Percentiles rank a stretch among this genome's conserved stretches.
phyloP scores from a whole-genome alignment of 768 basidiomycete species.

The Naganishia vaughanmartiniae region DNA sequence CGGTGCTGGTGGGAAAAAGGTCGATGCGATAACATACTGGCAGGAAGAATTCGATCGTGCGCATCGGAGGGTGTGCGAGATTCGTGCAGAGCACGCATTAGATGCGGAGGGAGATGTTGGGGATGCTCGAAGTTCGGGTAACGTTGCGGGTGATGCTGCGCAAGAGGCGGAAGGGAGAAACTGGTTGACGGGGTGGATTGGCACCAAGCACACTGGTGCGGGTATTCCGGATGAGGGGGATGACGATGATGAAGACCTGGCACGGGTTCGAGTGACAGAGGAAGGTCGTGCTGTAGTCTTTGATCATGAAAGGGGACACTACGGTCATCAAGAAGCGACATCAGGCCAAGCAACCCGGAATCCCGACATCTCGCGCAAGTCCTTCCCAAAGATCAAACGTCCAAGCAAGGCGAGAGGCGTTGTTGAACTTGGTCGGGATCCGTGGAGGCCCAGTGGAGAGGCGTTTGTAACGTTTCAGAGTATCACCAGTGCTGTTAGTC shows the following conservation, averaged over 20 bases:
- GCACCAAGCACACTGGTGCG: constrained; percentile 2
- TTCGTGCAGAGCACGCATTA: constrained; percentile 56
- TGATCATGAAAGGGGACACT: constrained; percentile 54
- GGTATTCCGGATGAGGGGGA: not conserved
- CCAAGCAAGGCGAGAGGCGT: not conserved
- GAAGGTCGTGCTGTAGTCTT: not conserved
- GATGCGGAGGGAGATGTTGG: constrained; percentile 7
- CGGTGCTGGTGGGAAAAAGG: constrained; percentile 55
- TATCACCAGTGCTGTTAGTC: constrained; percentile 80
- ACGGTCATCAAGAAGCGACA: too few species aligned
- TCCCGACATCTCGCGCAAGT: too few species aligned
- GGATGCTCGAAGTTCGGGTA: too few species aligned
- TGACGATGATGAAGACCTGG: constrained; percentile 21
- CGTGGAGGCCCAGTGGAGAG: constrained; percentile 65
- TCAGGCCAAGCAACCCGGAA: too few species aligned
- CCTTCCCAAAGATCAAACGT: too few species aligned
- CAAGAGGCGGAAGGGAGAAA: not conserved
- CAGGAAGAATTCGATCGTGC: constrained; percentile 71
- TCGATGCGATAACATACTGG: constrained; percentile 86
- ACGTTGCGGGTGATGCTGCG: not conserved
- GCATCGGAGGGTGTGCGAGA: constrained; percentile 78
- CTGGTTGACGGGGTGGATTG: constrained; percentile 14
- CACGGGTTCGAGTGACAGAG: constrained; percentile 12
- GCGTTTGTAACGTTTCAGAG: constrained; percentile 97
- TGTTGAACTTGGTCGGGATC: constrained; percentile 9